Evolutionary conservation across 78 protist species (phyloP), one percentile per base, ranked within the genome.

Genomic region (Goniomonas avonlea): DNA sequence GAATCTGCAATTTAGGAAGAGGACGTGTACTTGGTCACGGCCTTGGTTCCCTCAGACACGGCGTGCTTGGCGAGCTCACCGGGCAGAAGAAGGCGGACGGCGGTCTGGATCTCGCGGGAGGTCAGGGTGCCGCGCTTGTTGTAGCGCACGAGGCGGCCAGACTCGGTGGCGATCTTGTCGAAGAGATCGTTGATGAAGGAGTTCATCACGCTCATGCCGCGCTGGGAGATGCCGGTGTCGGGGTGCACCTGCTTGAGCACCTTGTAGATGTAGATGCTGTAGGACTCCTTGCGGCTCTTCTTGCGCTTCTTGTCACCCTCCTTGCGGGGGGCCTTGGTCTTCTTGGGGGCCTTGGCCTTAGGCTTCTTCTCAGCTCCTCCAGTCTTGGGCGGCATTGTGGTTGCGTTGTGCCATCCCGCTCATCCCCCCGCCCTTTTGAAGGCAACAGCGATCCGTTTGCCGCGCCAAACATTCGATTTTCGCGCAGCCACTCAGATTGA

Each of bases 61-160:
- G 96, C 96, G 80, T 93, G 96, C 86, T 91, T 90, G 58, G 96
- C 93, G 17, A 93, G 89, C 82, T 93, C 96, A 37, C 94, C 94
- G 61, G 96, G 89, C n/a, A 93, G 86, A 40, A 89, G 45, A 74
- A 89, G 87, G 39, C 95, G 90, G 53, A 88, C 92, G 27, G 95
- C 93, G 7, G 90, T 85, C 84, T 92, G 95, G 66, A 92, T 92
- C 73, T 92, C 95, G 58, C 95, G 70, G 27, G 83, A 61, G 11
- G 77, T 37, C 7, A 79, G 76, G 31, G 83, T 77, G n/a, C 50
- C 55, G 43, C n/a, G 20, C 73, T 75, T 75, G 73, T 65, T 93
- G 91, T 85, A 82, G 59, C 84, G 82, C 21, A 89, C 89, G 15
- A 93, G 82, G 32, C 32, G n/a, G 60, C 85, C 87, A 7, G 93